A percentile compares a stretch with the other conserved stretches of the same genome.
phyloP scores from a whole-genome alignment of 2,329 filamentous ascomycete genomes.

The Exophiala bonariae region DNA sequence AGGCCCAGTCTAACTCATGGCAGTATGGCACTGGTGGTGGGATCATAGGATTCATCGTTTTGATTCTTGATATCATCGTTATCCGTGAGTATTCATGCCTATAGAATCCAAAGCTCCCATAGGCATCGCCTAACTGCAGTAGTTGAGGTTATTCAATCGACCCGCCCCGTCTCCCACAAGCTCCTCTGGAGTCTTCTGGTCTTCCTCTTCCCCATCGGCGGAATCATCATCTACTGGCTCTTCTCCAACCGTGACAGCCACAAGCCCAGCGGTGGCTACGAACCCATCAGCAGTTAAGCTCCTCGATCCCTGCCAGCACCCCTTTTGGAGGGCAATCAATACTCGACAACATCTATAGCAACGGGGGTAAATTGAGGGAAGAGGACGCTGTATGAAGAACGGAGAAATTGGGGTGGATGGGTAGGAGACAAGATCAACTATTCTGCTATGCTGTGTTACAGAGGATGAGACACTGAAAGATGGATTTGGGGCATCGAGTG shows the following conservation, averaged over 20 bases:
- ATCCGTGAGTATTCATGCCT: slow-evolving; percentile 13
- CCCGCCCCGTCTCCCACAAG: slow-evolving; percentile 18
- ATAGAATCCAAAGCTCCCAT: not conserved
- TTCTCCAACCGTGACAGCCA: slow-evolving; percentile 22
- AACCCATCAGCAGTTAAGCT: slow-evolving; percentile 7
- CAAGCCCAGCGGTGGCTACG: slow-evolving; percentile 17
- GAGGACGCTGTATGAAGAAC: no score
- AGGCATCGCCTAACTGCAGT: not conserved
- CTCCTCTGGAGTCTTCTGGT: slow-evolving; percentile 18
- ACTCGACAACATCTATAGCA: no score
- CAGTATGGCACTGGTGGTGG: slow-evolving; percentile 22
- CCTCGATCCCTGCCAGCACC: no score
- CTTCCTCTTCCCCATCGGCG: slow-evolving; percentile 23
- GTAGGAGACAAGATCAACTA: no score
- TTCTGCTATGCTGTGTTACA: no score
- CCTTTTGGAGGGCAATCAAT: no score
- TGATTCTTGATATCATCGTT: slow-evolving; percentile 22
- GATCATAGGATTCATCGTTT: slow-evolving; percentile 18
- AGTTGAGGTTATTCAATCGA: slow-evolving; percentile 24
- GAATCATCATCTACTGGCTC: slow-evolving; percentile 23
- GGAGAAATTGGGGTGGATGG: no score
- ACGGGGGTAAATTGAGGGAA: no score
- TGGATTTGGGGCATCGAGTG: no score
- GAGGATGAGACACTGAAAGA: no score
- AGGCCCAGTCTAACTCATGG: slow-evolving; percentile 7